Evolutionary conservation across 2,329 filamentous ascomycete species (phyloP).

Genomic region (Bipolaris sorokiniana): DNA sequence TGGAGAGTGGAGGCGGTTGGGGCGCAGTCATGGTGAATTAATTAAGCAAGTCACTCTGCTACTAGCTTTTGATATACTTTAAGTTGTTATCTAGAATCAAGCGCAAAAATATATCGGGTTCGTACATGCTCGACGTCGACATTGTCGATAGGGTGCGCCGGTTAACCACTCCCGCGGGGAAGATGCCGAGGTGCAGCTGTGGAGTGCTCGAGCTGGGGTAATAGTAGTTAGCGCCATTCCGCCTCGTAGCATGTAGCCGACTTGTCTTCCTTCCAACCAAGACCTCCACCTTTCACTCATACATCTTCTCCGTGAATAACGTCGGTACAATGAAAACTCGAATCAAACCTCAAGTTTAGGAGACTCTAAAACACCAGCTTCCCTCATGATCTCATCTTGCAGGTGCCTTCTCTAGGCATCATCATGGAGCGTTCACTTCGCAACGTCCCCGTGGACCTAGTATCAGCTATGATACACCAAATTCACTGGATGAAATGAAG

Average conservation of each 20-base stretch:
- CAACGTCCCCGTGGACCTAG: no score
- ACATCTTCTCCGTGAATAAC: no score
- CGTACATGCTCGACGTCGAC: conserved; percentile 38
- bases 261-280: not conserved
- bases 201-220: not conserved
- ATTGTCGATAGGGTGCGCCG: conserved; percentile 31
- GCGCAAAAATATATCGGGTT: not conserved
- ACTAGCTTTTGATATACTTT: conserved; percentile 3
- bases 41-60: not conserved
- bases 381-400: no score
- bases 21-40: conserved; percentile 32
- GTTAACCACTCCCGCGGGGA: conserved; percentile 44
- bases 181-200: conserved; percentile 39
- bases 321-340: no score
- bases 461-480: no score
- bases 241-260: not conserved
- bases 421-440: no score
- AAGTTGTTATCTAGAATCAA: not conserved
- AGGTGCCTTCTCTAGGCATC: no score
- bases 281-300: not conserved
- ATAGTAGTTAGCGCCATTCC: no score
- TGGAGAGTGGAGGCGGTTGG: conserved; percentile 59
- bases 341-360: no score
- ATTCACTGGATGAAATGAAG: no score
- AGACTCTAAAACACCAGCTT: no score